Evolutionary conservation across 2,329 filamentous ascomycete genomes (phyloP).

Genomic region (Pseudogymnoascus sp.): DNA sequence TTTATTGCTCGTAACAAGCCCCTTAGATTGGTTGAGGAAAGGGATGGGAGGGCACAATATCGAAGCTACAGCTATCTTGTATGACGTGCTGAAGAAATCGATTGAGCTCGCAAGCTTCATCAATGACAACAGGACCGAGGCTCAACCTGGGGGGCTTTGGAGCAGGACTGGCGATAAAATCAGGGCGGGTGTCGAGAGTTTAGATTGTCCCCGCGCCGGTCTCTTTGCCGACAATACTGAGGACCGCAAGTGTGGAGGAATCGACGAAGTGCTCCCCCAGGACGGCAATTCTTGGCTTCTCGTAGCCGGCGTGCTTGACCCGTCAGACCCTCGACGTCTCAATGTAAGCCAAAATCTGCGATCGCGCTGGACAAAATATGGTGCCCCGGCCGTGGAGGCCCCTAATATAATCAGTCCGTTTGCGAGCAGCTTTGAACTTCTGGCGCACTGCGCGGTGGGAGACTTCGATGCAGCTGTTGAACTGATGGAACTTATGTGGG

Average conservation of each 20-base stretch:
- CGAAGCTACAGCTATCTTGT: slow-evolving; percentile 42
- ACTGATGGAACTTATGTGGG: slow-evolving; percentile 35
- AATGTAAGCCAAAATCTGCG: slow-evolving; percentile 32
- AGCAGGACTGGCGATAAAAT: slow-evolving; percentile 14
- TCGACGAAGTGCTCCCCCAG: slow-evolving; percentile 20
- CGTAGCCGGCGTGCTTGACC: slow-evolving; percentile 19
- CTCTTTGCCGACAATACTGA: slow-evolving; percentile 14
- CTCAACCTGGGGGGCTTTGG: slow-evolving; percentile 14
- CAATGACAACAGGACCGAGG: slow-evolving; percentile 25
- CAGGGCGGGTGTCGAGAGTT: slow-evolving; percentile 18
- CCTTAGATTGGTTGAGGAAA: slow-evolving; percentile 26
- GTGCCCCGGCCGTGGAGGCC: slow-evolving; percentile 37
- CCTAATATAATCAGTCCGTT: slow-evolving; percentile 35
- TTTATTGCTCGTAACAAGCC: slow-evolving; percentile 42
- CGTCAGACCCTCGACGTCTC: slow-evolving; percentile 15
- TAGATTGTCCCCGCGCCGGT: slow-evolving; percentile 20
- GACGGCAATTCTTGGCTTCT: slow-evolving; percentile 34
- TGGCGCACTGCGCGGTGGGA: slow-evolving; percentile 34
- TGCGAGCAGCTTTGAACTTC: slow-evolving; percentile 35
- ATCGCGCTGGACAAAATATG: slow-evolving; percentile 36
- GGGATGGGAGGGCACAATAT: slow-evolving; percentile 25
- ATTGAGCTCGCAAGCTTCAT: slow-evolving; percentile 39
- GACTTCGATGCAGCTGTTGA: slow-evolving; percentile 33
- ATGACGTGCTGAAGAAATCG: slow-evolving; percentile 41
- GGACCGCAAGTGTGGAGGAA: slow-evolving; percentile 7